These are phyloP conservation scores for Discostella stelligera DNA, from an alignment of 352 stramenopile species.

Conservation along the genomic window DNA sequence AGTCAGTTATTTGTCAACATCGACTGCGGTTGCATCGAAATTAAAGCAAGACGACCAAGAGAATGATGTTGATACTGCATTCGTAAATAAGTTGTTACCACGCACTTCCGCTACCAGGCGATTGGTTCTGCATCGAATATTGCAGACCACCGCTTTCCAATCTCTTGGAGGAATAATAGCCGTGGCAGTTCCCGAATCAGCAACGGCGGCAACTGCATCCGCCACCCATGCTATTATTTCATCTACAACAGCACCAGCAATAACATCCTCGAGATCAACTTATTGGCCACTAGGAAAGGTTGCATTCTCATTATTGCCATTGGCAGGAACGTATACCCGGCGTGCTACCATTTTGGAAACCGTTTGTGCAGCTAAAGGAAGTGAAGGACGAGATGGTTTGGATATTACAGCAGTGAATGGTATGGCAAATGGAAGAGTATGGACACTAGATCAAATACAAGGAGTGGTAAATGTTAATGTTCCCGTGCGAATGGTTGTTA, in stretches of 20 bases:
- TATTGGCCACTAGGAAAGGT: slow-evolving; percentile 78
- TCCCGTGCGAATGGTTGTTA: slow-evolving; percentile 79
- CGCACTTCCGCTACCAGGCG: neutral
- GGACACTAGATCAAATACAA: slow-evolving; percentile 85
- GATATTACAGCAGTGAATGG: neutral
- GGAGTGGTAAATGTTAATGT: slow-evolving; percentile 85
- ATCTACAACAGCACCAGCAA: neutral
- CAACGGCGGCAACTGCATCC: neutral
- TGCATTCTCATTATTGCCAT: slow-evolving; percentile 70
- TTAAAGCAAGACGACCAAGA: too few relatives aligned
- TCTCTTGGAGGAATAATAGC: too few relatives aligned
- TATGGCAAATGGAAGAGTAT: slow-evolving; percentile 56
- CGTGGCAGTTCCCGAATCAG: neutral
- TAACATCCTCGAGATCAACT: slow-evolving; percentile 6
- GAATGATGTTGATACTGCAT: too few relatives aligned
- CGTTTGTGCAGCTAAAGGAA: slow-evolving; percentile 39
- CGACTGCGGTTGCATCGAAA: too few relatives aligned
- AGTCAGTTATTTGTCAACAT: too few relatives aligned
- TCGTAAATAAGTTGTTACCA: too few relatives aligned
- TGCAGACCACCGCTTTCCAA: neutral
- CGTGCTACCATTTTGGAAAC: slow-evolving; percentile 65
- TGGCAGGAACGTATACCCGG: slow-evolving; percentile 65
- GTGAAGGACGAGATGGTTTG: neutral
- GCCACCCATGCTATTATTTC: neutral
- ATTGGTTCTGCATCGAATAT: neutral